Evolutionary conservation across 805 yeast genomes (phyloP), one percentile per base, ranked within the genome.

Genomic region (Saccharomycopsis microspora): DNA sequence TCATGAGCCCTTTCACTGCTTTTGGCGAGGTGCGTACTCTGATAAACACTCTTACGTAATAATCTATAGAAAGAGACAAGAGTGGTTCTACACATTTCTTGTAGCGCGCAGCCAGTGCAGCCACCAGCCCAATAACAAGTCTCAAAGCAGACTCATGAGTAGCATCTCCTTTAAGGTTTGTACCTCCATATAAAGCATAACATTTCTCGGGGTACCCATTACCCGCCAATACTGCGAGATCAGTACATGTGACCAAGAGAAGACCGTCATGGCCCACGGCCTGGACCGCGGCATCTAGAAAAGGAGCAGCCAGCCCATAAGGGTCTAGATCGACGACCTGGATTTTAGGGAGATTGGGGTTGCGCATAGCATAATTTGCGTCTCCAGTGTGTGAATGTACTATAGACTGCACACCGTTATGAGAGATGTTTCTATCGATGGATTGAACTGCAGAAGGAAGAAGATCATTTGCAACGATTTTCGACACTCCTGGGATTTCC

Each of bases 171-270:
- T 76, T 78, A 58, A 87, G 70, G 53, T 90, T 87, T 48, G 82
- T 82, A 28, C 98, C 98, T 27, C 98, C 97, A 61, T 93, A 93
- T 11, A 85, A 70, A 0, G 97, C 88, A 68, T 80, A 93, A 65
- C 97, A 90, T 64, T 93, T 93, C 58, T 93, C 99, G 0, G 97
- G 97, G 62, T 90, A 90, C 9, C 95, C 94, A 54, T 82, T 82
- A 19, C 98, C 98, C 0, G 97, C 97, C 46, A 93, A 70, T 1
- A 93, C 96, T 0, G 95, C 95, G 10, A 94, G 73, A 66, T 93
- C 99, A 0, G 99, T 93, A 63, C 98, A 93, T 0, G 99, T 93
- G 3, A 93, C 90, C 44, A 93, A 67, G 55, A 93, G 64, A 40
- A 93, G 58, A 1, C 97, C 99, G 48, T 82, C 89, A 55, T 89